Evolutionary conservation across 768 basidiomycete species (phyloP), one percentile per base, ranked within the genome.

Genomic region (Boletellus ananas): DNA sequence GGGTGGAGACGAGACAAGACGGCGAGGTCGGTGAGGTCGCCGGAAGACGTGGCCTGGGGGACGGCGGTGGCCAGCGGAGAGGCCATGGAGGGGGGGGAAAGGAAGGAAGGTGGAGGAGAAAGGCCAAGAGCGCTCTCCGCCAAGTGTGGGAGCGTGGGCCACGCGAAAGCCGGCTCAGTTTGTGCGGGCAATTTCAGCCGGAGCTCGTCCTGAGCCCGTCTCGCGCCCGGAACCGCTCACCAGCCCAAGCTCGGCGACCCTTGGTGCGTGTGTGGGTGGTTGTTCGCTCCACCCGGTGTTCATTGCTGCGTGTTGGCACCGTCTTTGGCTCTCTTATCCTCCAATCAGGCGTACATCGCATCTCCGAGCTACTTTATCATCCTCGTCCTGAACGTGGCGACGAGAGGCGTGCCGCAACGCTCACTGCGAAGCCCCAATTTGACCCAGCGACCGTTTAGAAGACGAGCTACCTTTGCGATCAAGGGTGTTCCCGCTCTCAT

Each of bases 11-110:
- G 76, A 14, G 71, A 64, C 35, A 65, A 45, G 33, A 68, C 63
- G 51, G 78, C 63, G 34, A 79, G 68, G 60, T 80, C 76, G 20
- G 67, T 58, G 55, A 79, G 77, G 55, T 79, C 78, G 49, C 77
- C 77, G 12, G 76, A 74, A 37, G 62, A 52, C 13, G 71, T 62
- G 11, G 78, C 75, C 64, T 72, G 71, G 11, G 67, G 52, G 6
- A 69, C 36, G 41, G 57, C 51, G 48, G 53, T 35, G 58, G 68
- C 63, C 54, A 66, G 49, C 27, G 69, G 57, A 20, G 76, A 58
- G 61, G 74, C 74, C 77, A 77, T 77, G 55, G 59, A 14, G 37
- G 35, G n/a, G 61, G 48, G 52, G 13, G 29, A 20, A 20, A 54
- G 38, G 21, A 29, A 4, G 23, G 23, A 29, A 52, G 42, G 57